A percentile compares a stretch with the other conserved stretches of the same genome.
Conservation (phyloP, 352 stramenopile species). For the Hyaloperonospora brassicae region DNA sequence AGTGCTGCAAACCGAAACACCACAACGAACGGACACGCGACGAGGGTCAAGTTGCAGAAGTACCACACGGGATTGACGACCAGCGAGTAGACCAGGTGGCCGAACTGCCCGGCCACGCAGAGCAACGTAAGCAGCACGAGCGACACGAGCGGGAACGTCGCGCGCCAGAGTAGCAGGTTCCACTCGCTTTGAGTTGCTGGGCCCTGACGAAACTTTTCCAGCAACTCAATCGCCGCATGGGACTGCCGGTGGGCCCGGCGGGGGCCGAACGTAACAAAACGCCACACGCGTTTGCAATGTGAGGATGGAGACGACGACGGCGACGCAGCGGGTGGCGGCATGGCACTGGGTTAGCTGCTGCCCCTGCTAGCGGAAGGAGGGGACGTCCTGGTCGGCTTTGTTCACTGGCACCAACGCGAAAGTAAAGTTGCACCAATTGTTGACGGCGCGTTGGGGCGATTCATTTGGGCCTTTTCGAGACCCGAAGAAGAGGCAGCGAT, state of each 20-base stretch:
- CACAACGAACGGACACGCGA: conserved; percentile 65
- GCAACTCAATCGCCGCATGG: conserved; percentile 44
- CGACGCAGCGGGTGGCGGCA: conserved; percentile 3
- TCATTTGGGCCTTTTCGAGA: no score
- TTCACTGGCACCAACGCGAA: no score
- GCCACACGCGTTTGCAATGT: conserved; percentile 5
- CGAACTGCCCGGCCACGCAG: conserved; percentile 52
- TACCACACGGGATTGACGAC: conserved; percentile 73
- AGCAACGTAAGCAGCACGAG: conserved; percentile 69
- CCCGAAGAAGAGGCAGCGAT: no score
- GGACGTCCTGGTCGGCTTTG: no score
- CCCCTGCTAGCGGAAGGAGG: conserved; percentile 14
- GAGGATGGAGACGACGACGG: no score
- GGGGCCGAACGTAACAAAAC: conserved; percentile 14
- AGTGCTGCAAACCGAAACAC: conserved; percentile 60
- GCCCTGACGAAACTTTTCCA: conserved; percentile 64
- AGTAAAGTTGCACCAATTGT: no score
- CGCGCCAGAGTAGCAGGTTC: conserved; percentile 73
- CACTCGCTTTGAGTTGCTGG: conserved; percentile 74
- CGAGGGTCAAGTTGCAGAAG: conserved; percentile 60
- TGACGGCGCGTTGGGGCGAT: no score
- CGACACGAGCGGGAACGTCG: conserved; percentile 71
- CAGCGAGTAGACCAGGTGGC: conserved; percentile 58
- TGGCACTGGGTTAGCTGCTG: conserved; percentile 13
- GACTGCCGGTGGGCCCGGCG: conserved; percentile 23